Percentiles rank a stretch among this genome's conserved stretches.
phyloP scores from a whole-genome alignment of 1,284 basidiomycete genomes.

The Cryptococcus sp. region DNA sequence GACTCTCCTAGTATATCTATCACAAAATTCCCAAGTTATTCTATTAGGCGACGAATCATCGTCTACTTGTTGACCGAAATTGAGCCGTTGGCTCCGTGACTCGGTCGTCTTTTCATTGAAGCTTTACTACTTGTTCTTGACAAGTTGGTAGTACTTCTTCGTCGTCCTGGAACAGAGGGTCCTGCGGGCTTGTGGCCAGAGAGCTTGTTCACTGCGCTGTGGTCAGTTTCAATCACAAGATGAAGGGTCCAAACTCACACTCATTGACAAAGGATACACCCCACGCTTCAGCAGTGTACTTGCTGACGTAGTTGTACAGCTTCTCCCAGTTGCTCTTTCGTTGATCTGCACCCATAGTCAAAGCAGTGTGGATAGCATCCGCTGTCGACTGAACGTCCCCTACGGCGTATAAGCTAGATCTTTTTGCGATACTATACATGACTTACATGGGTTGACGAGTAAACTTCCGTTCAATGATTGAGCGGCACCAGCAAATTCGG shows the following conservation, averaged over 20 bases:
- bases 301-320: conserved; percentile 82
- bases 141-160: conserved; percentile 14
- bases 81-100: neutral
- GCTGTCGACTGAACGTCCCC: conserved; percentile 90
- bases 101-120: neutral
- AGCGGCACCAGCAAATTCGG: conserved; percentile 96
- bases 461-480: conserved; percentile 90
- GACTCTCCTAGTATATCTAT: too few species aligned
- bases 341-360: conserved; percentile 77
- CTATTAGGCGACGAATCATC: too few species aligned
- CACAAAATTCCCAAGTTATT: too few species aligned
- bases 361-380: conserved; percentile 87
- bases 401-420: conserved; percentile 5
- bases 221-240: neutral
- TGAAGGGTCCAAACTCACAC: conserved; percentile 40
- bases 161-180: conserved; percentile 23
- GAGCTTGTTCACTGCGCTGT: conserved; percentile 19
- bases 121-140: conserved; percentile 20
- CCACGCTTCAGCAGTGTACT: conserved; percentile 90
- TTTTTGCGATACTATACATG: neutral
- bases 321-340: conserved; percentile 90
- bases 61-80: too few species aligned
- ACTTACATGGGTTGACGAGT: conserved; percentile 83
- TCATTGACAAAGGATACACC: conserved; percentile 84
- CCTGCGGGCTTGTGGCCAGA: conserved; percentile 24